A percentile compares a stretch with the other conserved stretches of the same genome.
Evolutionary conservation across 2,329 filamentous ascomycete genomes (phyloP).

Genomic region (Aspergillus ochraceoroseus): DNA sequence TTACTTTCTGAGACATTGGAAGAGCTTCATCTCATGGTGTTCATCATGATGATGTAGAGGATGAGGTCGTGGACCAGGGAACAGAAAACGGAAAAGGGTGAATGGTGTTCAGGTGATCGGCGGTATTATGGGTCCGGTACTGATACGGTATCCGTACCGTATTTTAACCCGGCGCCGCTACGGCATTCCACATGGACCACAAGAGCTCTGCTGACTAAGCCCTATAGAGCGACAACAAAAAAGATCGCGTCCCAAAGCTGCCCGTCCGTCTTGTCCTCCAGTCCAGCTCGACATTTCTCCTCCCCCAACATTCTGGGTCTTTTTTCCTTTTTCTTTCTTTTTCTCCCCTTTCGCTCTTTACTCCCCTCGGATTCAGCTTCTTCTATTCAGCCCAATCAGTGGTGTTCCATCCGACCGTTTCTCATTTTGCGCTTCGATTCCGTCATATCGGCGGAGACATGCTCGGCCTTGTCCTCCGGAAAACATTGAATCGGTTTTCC

Average conservation of each 20-base stretch:
- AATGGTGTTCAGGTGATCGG: too few species aligned
- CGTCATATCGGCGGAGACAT: neutral
- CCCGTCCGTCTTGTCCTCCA: too few species aligned
- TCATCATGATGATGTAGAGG: slow-evolving; percentile 20
- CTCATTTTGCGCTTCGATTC: neutral
- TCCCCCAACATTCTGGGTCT: too few species aligned
- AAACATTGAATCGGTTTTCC: neutral
- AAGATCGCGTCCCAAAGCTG: neutral
- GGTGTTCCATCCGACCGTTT: neutral
- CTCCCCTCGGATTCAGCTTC: neutral
- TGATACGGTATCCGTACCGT: too few species aligned
- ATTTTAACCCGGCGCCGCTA: neutral
- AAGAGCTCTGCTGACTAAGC: slow-evolving; percentile 8
- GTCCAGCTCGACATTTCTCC: too few species aligned
- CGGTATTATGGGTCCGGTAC: too few species aligned
- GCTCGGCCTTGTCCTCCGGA: neutral
- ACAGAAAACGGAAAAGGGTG: too few species aligned
- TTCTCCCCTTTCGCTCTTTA: too few species aligned
- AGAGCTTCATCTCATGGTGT: slow-evolving; percentile 13
- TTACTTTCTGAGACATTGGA: too few species aligned
- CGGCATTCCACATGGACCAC: neutral
- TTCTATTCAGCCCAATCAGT: neutral
- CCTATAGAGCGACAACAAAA: slow-evolving; percentile 10
- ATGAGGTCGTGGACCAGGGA: slow-evolving; percentile 16
- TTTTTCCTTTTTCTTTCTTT: too few species aligned